These are phyloP conservation scores for Singerocomus inundabilis DNA, from an alignment of 1,284 basidiomycete species.

Conservation along the genomic window DNA sequence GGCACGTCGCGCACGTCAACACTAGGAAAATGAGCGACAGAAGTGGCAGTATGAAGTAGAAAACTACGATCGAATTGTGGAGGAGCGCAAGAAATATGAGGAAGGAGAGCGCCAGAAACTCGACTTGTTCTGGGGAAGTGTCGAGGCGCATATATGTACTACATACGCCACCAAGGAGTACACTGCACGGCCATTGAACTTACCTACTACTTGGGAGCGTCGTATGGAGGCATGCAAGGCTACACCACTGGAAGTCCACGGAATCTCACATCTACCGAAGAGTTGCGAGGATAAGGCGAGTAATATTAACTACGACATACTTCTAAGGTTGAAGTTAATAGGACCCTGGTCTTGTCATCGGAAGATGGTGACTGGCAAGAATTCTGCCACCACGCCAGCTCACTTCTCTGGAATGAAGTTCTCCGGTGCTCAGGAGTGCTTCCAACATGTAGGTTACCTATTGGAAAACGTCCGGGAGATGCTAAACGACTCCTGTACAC, in stretches of 20 bases:
- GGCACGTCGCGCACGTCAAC: slow-evolving; percentile 10
- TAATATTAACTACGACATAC: neutral
- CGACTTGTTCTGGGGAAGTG: slow-evolving; percentile 25
- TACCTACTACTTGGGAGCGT: slow-evolving; percentile 21
- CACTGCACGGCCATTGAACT: slow-evolving; percentile 23
- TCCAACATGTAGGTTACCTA: slow-evolving; percentile 11
- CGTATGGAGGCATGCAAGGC: slow-evolving; percentile 27
- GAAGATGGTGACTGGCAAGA: slow-evolving; percentile 29
- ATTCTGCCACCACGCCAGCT: slow-evolving; percentile 33
- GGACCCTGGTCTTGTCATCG: slow-evolving; percentile 24
- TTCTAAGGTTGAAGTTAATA: slow-evolving; percentile 7
- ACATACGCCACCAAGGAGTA: slow-evolving; percentile 28
- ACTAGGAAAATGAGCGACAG: slow-evolving; percentile 1
- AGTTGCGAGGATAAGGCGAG: slow-evolving; percentile 28
- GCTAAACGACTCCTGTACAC: neutral
- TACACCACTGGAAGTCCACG: slow-evolving; percentile 26
- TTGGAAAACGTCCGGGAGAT: neutral
- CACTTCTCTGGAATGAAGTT: slow-evolving; percentile 24
- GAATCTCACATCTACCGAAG: slow-evolving; percentile 22
- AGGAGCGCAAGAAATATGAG: slow-evolving; percentile 14
- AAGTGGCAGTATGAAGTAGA: slow-evolving; percentile 13
- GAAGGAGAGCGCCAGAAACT: slow-evolving; percentile 21
- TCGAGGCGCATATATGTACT: slow-evolving; percentile 22
- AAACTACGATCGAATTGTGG: slow-evolving; percentile 12
- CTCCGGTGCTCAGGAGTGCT: slow-evolving; percentile 27